Evolutionary conservation across 148 eudicot species (phyloP), one percentile per base, ranked within the genome.

Genomic region (Vaccinium corymbosum): DNA sequence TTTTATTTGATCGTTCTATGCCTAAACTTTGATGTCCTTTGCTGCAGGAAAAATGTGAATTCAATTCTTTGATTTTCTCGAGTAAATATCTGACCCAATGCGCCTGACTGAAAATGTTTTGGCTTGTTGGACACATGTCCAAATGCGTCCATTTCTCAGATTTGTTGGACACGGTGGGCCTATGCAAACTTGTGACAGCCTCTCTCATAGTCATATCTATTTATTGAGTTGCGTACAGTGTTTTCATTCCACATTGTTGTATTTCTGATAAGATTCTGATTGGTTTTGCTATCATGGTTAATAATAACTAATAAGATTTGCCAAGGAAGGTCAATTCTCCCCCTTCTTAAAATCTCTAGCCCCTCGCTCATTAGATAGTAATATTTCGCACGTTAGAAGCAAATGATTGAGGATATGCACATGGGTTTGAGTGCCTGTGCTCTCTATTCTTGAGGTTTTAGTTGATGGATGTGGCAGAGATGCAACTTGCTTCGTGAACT

Each of bases 1-100:
- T 29, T 29, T 29, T 73, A 87, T 35, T 16, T 66, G n/a, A 16
- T 15, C 1, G 78, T 0, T 73, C 29, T 10, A n/a, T 20, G 79
- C 51, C 52, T 29, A 13, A 27, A 57, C 42, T 20, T 53, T 70
- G 48, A 55, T 46, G 29, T 73, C n/a, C 76, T 82, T 64, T 79
- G 79, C 49, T 85, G 86, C 95, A 95, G 98, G 83, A 84, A 74
- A 78, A 92, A 90, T 72, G 82, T 93, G 83, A 84, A 88, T 52
- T 70, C 25, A 59, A 87, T 89, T 80, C 64, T 93, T 1, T 78
- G 86, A 91, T 82, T 92, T 89, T 89, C 92, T 95, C 82, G 78
- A 49, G 79, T 4, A 11, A 76, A 48, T 22, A 7, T 22, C 25
- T 51, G 79, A 49, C 35, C 73, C 7, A 27, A 11, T 66, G 72